Base-by-base conservation (phyloP, 495 filamentous ascomycete species). In the Penicillium simplicissimum region DNA sequence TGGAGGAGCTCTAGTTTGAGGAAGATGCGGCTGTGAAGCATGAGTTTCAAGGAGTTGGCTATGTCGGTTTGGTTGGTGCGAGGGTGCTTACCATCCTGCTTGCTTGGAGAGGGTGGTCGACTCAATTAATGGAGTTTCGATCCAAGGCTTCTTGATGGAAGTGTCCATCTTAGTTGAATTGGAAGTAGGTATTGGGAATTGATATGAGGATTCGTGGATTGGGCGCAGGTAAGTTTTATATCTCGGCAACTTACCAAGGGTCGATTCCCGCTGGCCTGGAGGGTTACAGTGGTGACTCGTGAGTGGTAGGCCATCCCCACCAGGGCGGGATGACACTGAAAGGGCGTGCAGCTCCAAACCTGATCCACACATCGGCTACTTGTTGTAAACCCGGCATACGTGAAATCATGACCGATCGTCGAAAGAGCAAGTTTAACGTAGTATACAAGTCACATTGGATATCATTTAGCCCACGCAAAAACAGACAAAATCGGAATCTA, bases 1-100 rank as follows among this genome's bases (percentile, higher is more conserved):
- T 98, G 94, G 56, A 94, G 84, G 66, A 88, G 87, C 51, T 98
- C 94, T 45, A 97, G 82, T 73, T 98, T 98, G 67, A 98, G 88
- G 72, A 88, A 93, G 68, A 98, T 84, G 69, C 84, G 83, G 70
- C 87, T 89, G 62, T 17, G 13, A 36, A n/a, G 36, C 36, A 11
- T 21, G 33, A 15, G 25, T 43, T 55, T n/a, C n/a, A n/a, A 53
- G 42, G 17, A 38, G 47, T 45, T 19, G 9, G 42, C 8, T 11
- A 3, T 45, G 3, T 45, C 4, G 13, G 19, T 8, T 45, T 3
- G 42, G 40, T 42, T 21, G 10, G 7, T 3, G 42, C 9, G n/a
- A 23, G 21, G 19, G 9, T 23, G 15, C 79, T 67, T 74, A 90
- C 88, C 89, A 93, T 64, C 90, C 89, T 36, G 88, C 88, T 19